These are phyloP conservation scores for Gracilaria vermiculophylla DNA, from an alignment of 23 red algal species.

Conservation along the genomic window DNA sequence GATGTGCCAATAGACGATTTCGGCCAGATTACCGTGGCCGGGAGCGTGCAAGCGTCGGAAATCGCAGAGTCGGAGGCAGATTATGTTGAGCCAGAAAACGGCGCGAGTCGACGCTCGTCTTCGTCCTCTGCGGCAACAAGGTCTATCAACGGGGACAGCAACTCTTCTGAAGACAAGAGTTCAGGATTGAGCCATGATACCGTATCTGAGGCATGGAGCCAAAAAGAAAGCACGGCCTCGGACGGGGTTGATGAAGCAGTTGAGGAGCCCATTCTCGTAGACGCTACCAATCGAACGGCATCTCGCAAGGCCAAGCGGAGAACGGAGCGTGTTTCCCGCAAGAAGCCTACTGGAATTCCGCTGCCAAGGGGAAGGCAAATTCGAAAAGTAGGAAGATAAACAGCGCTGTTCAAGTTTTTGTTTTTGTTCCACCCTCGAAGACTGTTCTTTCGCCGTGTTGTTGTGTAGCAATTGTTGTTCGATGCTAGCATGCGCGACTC, in stretches of 20 bases:
- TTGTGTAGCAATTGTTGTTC: no score
- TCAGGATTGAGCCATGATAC: neutral
- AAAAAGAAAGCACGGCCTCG: neutral
- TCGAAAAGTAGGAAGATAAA: slow-evolving; percentile 15
- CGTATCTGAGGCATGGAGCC: neutral
- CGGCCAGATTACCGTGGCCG: neutral
- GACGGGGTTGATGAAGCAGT: neutral
- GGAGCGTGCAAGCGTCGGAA: neutral
- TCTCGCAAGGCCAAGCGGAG: neutral
- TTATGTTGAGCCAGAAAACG: neutral
- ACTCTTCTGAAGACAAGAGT: neutral
- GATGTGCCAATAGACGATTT: slow-evolving; percentile 44
- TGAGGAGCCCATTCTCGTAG: neutral
- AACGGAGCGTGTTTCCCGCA: neutral
- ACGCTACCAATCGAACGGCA: slow-evolving; percentile 1
- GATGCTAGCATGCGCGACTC: no score
- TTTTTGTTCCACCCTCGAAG: no score
- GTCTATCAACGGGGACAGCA: neutral
- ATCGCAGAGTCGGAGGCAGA: neutral
- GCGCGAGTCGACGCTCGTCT: neutral
- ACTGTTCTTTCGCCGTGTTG: no score
- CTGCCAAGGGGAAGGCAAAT: neutral
- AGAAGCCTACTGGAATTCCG: slow-evolving; percentile 10
- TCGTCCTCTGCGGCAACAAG: neutral
- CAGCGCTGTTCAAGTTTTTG: neutral